Evolutionary conservation across 164 flowering plant species (phyloP), one percentile per base, ranked within the genome.

Genomic region (Hamamelis virginiana): DNA sequence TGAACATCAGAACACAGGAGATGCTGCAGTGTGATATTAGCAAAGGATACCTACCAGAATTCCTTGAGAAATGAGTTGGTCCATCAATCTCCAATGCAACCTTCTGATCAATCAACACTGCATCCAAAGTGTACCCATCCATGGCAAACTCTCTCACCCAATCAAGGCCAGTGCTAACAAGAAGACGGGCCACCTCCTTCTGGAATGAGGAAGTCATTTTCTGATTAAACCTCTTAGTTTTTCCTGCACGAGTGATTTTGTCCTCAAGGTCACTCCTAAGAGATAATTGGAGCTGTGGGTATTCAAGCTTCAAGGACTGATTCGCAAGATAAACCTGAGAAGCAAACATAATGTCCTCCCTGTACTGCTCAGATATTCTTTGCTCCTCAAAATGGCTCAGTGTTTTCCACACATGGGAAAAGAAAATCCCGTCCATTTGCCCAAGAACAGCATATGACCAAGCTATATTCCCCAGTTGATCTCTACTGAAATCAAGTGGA

Each of bases 361-460:
- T 84, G 69, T 87, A 86, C 71, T 84, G 93, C 77, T 86, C 96
- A 51, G 91, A 85, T 67, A 93, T 67, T 71, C 82, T 81, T 74
- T 87, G 92, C 75, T 87, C 92, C 82, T 86, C 90, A 66, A 84
- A 90, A 33, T 69, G 73, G 77, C 81, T 80, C 62, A 93, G 68
- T 48, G 89, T 81, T 66, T 65, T 84, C 99, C 99, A 96, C 3
- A 88, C 73, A 74, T 84, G 80, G 57, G 77, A 77, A 74, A 96
- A 96, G 84, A 89, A 96, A 55, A 23, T 72, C 8, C 91, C 82
- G 60, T 83, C 82, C 86, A 96, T 59, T 69, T 87, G 83, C 46
- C 98, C 95, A 44, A 96, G 78, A 76, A 90, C 99, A 65, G 98
- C 92, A 86, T 89, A 96, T 11, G 99, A 96, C 99, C 99, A 96